A percentile compares a stretch with the other conserved stretches of the same genome.
Evolutionary conservation across 805 yeast species (phyloP).

Genomic region (Cyberlindnera samutprakarnensis): DNA sequence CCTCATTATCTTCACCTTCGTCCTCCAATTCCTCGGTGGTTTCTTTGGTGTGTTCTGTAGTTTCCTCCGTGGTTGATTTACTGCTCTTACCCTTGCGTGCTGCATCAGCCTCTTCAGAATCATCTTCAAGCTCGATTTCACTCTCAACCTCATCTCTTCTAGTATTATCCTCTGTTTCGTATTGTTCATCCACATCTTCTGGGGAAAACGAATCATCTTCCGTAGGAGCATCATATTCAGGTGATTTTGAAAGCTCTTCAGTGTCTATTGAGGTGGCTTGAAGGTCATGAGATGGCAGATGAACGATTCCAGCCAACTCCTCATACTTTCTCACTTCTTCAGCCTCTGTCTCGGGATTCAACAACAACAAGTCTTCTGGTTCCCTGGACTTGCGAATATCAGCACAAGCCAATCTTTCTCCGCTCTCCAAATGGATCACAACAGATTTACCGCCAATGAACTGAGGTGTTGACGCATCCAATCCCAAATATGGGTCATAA

Average conservation of each 20-base stretch:
- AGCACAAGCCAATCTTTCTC: slow-evolving; percentile 57
- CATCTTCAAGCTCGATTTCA: slow-evolving; percentile 4
- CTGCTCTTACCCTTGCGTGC: too few species aligned
- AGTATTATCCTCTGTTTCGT: neutral
- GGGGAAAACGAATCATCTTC: neutral
- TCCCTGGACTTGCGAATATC: slow-evolving; percentile 32
- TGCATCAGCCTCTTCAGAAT: slow-evolving; percentile 4
- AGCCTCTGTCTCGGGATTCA: slow-evolving; percentile 21
- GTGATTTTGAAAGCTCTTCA: neutral
- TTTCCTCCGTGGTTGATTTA: too few species aligned
- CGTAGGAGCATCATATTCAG: neutral
- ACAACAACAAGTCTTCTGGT: slow-evolving; percentile 22
- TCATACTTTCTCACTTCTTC: slow-evolving; percentile 20
- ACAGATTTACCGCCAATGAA: slow-evolving; percentile 52
- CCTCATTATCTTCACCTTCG: slow-evolving; percentile 5
- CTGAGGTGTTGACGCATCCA: slow-evolving; percentile 48
- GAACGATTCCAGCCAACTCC: slow-evolving; percentile 18
- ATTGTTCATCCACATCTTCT: slow-evolving; percentile 1
- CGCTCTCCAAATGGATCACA: slow-evolving; percentile 44
- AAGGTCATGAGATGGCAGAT: neutral
- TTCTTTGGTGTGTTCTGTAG: too few species aligned
- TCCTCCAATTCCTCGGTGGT: too few species aligned
- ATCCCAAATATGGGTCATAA: slow-evolving; percentile 57
- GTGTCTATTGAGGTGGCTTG: neutral
- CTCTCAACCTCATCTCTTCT: slow-evolving; percentile 5